Base-by-base conservation (phyloP, 495 filamentous ascomycete genomes). In the Cenococcum geophilum region DNA sequence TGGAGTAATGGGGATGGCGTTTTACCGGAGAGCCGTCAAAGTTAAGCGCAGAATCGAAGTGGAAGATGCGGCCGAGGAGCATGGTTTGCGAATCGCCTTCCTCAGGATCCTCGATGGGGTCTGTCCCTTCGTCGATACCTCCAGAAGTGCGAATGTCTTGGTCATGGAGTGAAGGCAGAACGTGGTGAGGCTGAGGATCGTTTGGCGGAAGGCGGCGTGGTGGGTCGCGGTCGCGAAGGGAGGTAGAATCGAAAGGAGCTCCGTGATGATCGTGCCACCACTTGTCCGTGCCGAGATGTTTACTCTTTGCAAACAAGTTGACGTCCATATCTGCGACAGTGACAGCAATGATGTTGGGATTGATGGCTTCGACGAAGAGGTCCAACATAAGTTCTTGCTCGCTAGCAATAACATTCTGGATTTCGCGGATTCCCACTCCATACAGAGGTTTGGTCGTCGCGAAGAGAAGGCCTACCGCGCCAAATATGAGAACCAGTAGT, bases 321-420 rank as follows among this genome's bases (percentile, higher is more conserved):
- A 97, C 79, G 71, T 97, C 88, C 67, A 92, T 86, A 27, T 88
- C 82, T 63, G 87, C 84, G 54, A 98, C 83, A 9, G 86, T 86
- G 25, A 98, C 84, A 16, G 87, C 83, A 47, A 97, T 86, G 20
- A 95, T 79, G 64, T 98, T 98, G 0, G 92, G 93, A 70, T 98
- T 98, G 60, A 89, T 77, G 0, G 92, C 93, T 61, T 79, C 79
- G 40, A 98, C 88, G n/a, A 87, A 83, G 9, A 97, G 76, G 68
- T 98, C 92, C 62, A 98, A 78, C 86, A 98, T 97, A 20, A 98
- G 79, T 69, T 97, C 95, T 72, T 96, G 89, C 70, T 96, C 87
- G 62, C 89, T 95, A 5, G 91, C 91, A 34, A 97, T 80, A 18
- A 98, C 90, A 66, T 96, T 92, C 64, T 86, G 83, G 62, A 98